phyloP scores from a whole-genome alignment of 257 asterid species.

The Solanum lycopersicoides region DNA sequence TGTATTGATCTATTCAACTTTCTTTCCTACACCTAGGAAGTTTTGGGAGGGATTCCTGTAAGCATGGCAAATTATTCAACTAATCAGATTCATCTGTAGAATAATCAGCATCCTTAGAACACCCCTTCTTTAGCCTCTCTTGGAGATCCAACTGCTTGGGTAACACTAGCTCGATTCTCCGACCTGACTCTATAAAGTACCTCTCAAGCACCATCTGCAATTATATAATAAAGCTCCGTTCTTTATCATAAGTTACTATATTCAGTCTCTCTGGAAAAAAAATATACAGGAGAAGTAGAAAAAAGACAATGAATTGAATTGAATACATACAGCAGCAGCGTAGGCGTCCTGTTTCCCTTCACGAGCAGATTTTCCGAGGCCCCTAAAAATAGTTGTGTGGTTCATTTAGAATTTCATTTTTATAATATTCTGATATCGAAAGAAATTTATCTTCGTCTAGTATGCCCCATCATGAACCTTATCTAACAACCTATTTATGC shows the following conservation, averaged over 20 bases:
- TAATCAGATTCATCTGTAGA: conserved; percentile 13
- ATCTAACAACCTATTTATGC: neutral
- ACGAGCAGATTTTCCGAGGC: conserved; percentile 47
- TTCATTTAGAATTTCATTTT: neutral
- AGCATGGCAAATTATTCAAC: neutral
- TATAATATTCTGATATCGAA: neutral
- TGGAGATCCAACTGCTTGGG: conserved; percentile 71
- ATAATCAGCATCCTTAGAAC: conserved; percentile 40
- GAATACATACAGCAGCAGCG: conserved; percentile 64
- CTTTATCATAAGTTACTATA: neutral
- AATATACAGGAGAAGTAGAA: neutral
- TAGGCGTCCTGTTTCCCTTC: conserved; percentile 63
- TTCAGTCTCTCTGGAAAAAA: neutral
- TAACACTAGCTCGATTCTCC: conserved; percentile 57
- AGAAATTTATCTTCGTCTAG: neutral
- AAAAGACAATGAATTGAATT: neutral
- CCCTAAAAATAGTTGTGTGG: conserved; percentile 26
- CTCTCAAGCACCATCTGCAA: conserved; percentile 79
- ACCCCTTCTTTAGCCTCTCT: conserved; percentile 43
- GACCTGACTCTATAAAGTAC: conserved; percentile 48
- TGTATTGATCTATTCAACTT: neutral
- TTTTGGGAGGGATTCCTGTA: neutral
- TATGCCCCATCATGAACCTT: neutral
- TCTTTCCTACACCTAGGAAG: neutral
- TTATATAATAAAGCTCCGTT: neutral